Conservation (phyloP, 306 rosid species). For the Pyrus betulifolia region DNA sequence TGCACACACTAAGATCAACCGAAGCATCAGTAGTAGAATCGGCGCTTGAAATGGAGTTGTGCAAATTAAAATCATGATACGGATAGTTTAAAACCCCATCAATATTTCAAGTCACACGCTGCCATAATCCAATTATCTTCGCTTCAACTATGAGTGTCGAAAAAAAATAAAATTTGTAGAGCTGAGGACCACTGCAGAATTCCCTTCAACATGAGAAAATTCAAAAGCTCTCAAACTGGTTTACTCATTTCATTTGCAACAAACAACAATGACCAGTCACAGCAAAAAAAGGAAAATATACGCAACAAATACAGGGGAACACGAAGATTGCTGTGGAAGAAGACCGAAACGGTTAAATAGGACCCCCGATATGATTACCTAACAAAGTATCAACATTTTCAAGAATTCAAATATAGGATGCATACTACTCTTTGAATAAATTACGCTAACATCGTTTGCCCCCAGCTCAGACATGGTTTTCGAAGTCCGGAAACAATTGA, state of each 20-base stretch:
- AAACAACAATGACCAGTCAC: neutral
- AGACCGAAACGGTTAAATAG: neutral
- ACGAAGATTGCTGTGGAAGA: neutral
- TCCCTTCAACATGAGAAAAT: neutral
- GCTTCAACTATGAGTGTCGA: too few relatives aligned
- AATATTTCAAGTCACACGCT: neutral
- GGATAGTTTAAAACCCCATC: neutral
- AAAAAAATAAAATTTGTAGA: neutral
- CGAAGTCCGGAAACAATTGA: neutral
- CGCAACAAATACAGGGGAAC: neutral
- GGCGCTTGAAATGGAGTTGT: neutral
- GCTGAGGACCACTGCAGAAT: neutral
- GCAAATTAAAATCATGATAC: neutral
- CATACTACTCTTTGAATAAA: neutral
- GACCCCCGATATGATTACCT: neutral
- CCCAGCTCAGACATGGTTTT: neutral
- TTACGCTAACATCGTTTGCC: neutral
- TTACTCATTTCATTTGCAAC: neutral
- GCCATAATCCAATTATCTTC: too few relatives aligned
- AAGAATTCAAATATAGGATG: neutral
- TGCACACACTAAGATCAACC: neutral
- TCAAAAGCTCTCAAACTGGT: neutral
- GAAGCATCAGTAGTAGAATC: neutral
- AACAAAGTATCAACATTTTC: neutral
- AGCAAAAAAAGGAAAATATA: neutral